A percentile compares a stretch with the other conserved stretches of the same genome.
Conservation (phyloP, 176 grass and related monocot species). For the Ensete ventricosum region DNA sequence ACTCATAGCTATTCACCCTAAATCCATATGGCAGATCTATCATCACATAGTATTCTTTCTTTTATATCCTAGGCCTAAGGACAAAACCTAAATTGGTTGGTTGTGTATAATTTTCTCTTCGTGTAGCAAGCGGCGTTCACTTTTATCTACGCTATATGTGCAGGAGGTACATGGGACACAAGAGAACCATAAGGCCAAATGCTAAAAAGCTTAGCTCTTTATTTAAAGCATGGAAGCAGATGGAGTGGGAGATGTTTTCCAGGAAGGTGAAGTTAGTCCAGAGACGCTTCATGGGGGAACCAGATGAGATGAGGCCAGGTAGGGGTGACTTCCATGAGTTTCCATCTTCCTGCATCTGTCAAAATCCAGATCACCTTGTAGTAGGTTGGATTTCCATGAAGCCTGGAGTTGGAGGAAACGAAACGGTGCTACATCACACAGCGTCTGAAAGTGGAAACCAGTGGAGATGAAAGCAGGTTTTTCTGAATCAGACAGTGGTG, state of each 20-base stretch:
- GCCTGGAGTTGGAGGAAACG: not conserved
- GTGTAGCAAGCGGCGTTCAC: not conserved
- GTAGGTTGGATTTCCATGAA: not conserved
- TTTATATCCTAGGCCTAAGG: too few relatives aligned
- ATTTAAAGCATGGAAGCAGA: conserved; percentile 44
- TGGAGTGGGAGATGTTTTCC: conserved; percentile 55
- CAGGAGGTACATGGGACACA: conserved; percentile 88
- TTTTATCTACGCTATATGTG: conserved; percentile 16
- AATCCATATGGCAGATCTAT: too few relatives aligned
- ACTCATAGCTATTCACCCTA: too few relatives aligned
- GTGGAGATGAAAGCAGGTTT: not conserved
- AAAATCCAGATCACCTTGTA: conserved; percentile 17
- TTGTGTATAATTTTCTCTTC: too few relatives aligned
- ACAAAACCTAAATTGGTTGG: too few relatives aligned
- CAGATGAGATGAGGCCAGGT: conserved; percentile 59
- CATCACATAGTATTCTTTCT: too few relatives aligned
- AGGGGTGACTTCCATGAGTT: conserved; percentile 84
- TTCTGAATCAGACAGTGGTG: not conserved
- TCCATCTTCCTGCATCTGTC: conserved; percentile 72
- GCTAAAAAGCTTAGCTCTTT: conserved; percentile 60
- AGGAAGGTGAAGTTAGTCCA: conserved; percentile 53
- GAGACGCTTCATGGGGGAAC: conserved; percentile 70
- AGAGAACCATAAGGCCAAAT: conserved; percentile 89
- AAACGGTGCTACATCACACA: not conserved
- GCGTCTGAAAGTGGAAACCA: not conserved